These are phyloP conservation scores for Rhynchospora pubera DNA, from an alignment of 176 grass and related monocot species.

Conservation along the genomic window DNA sequence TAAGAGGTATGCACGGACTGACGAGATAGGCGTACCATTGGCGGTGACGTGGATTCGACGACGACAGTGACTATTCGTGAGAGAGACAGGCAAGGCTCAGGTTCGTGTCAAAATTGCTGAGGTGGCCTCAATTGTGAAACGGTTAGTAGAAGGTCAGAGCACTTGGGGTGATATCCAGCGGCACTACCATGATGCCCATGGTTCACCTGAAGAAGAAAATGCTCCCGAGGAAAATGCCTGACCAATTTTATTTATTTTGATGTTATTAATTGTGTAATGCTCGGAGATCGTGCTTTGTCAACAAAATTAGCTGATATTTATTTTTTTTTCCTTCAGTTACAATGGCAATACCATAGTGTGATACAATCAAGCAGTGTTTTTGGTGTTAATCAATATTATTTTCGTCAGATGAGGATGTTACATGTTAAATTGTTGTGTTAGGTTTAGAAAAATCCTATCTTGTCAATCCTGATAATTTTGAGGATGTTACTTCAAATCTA, in stretches of 20 bases:
- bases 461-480: neutral
- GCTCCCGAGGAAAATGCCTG: slow-evolving; percentile 14
- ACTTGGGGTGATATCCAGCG: slow-evolving; percentile 94
- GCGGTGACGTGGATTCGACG: slow-evolving; percentile 59
- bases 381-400: neutral
- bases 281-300: neutral
- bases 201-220: slow-evolving; percentile 27
- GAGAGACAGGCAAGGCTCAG: slow-evolving; percentile 75
- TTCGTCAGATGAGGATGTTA: neutral
- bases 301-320: neutral
- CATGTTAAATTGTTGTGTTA: neutral
- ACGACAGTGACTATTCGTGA: slow-evolving; percentile 57
- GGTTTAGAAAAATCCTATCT: no score
- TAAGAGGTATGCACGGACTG: slow-evolving; percentile 68
- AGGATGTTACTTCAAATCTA: no score
- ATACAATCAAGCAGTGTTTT: slow-evolving; percentile 13
- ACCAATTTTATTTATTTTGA: slow-evolving; percentile 4
- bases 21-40: slow-evolving; percentile 67
- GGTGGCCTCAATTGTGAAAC: slow-evolving; percentile 68
- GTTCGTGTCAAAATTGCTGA: slow-evolving; percentile 62
- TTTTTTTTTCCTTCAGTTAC: neutral
- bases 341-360: no score
- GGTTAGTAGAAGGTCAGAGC: slow-evolving; percentile 54
- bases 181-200: slow-evolving; percentile 50
- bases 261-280: slow-evolving; percentile 1